Base-by-base conservation (phyloP, 768 basidiomycete species). In the Daedaleopsis sinensis region DNA sequence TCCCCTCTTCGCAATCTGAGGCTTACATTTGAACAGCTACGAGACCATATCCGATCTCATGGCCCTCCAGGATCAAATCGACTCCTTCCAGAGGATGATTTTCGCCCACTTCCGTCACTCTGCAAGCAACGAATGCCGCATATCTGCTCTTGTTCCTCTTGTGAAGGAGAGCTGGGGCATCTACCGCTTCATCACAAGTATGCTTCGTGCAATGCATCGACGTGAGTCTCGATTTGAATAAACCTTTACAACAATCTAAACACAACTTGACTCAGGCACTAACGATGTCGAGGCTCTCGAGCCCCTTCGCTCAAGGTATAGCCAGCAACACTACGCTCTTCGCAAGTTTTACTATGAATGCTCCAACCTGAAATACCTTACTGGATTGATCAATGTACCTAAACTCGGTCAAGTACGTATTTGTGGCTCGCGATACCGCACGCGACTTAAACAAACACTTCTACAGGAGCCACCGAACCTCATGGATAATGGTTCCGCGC, bases 81-180 rank as follows among this genome's bases (percentile, higher is more conserved):
- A 99, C 72, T 92, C 94, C 4, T 98, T 99, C 80, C 96, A 99
- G 72, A 95, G 95, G 76, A 90, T 96, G 81, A 89, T 98, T 60
- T 98, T 99, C 71, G 88, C 96, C 10, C 92, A 95, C 75, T 98
- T 99, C 79, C 82, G 88, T 57, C 86, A 90, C 63, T 94, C 94
- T 18, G 80, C 87, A 50, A 98, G 97, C 72, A 99, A 99, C 66
- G 97, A 99, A 76, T 97, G 96, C 74, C 89, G 96, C 32, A 99
- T 99, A 62, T 96, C 96, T 37, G 82, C 97, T 2, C 79, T 99
- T 51, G 97, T 99, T 2, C 96, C 97, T 23, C 82, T 98, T 13
- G 97, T 99, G 57, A 99, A 99, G 76, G 97, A 99, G 77, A 96
- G 94, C 68, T 99, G 96, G 88, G 96, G 96, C 39, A 99, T 99